Evolutionary conservation across 352 stramenopile species (phyloP), one percentile per base, ranked within the genome.

Genomic region (Peronospora destructor): DNA sequence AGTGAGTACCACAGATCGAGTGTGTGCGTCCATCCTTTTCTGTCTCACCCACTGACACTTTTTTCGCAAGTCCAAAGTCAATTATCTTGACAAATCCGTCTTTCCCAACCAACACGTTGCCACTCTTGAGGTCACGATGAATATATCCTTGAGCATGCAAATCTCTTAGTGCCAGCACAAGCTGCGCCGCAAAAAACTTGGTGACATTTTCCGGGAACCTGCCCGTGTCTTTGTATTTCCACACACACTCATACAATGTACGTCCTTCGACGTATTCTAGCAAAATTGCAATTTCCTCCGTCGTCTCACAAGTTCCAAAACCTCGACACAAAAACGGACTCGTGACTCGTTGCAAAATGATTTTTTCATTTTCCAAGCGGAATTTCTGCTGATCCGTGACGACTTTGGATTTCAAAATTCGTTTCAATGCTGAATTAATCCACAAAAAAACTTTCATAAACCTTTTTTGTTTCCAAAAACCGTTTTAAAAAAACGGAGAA

Each of bases 101-200:
- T 4, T 32, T 53, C 14, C 66, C 58, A 8, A 88, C 46, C 13
- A 92, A 45, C 2, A 89, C 53, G 41, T 92, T 92, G 12, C 81
- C 81, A 42, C 74, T 92, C 52, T 92, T 92, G 11, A 92, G 49
- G 25, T 92, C 81, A 12, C 81, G 76, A 44, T 92, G 78, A n/a
- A 87, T 56, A 33, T 66, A 85, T n/a, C 73, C 68, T 21, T 45
- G 23, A 5, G 33, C 50, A 43, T 92, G 78, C 2, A 92, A 21
- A 45, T 68, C 61, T 33, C 56, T 43, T 1, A 92, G 28, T 30
- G 74, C 78, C 30, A 89, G 49, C 34, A 87, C 76, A 33, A 92
- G 53, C 56, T 92, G 81, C 7, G 66, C 76, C 2, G 76, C 69
- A 47, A 87, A 82, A 49, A 74, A 73, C 41, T 66, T 78, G 2